Percentiles rank a stretch among this genome's conserved stretches.
Evolutionary conservation across 305 asterid species (phyloP).

Genomic region (Plantago coronopus): DNA sequence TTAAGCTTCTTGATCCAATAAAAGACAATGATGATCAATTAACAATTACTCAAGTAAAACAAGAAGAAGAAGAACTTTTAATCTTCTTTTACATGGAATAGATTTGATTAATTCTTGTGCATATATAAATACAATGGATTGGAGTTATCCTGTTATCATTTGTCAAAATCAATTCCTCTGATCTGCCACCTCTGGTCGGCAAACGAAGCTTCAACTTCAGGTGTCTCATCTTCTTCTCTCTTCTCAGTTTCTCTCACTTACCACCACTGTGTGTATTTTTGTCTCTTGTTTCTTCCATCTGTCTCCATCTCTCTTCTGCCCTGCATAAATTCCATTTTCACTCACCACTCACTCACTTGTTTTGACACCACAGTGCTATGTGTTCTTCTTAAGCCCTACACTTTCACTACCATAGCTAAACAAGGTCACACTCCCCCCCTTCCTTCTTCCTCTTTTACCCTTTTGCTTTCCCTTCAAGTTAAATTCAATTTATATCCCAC

Average conservation of each 20-base stretch:
- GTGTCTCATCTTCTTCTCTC: slow-evolving; percentile 35
- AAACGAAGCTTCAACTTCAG: slow-evolving; percentile 46
- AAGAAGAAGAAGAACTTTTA: no score
- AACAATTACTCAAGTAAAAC: no score
- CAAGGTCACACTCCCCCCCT: slow-evolving; percentile 14
- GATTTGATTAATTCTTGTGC: no score
- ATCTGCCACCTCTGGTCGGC: slow-evolving; percentile 61
- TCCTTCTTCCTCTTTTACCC: slow-evolving; percentile 24
- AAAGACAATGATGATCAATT: no score
- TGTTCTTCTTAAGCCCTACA: slow-evolving; percentile 37
- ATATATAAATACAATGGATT: no score
- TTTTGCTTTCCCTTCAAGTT: slow-evolving; percentile 36
- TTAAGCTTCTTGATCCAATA: no score
- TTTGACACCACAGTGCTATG: slow-evolving; percentile 21
- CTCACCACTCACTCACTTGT: slow-evolving; percentile 19
- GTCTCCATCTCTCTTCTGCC: slow-evolving; percentile 35
- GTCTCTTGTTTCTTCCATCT: slow-evolving; percentile 44
- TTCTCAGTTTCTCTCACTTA: slow-evolving; percentile 15
- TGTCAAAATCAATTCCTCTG: slow-evolving; percentile 50
- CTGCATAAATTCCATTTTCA: slow-evolving; percentile 14
- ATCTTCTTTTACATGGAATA: no score
- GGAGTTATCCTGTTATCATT: slow-evolving; percentile 29
- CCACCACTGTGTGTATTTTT: slow-evolving; percentile 29
- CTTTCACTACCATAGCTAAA: not conserved
- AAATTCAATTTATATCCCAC: slow-evolving; percentile 28